These are phyloP conservation scores for Cyclocybe aegerita DNA, from an alignment of 768 basidiomycete genomes.

Conservation along the genomic window DNA sequence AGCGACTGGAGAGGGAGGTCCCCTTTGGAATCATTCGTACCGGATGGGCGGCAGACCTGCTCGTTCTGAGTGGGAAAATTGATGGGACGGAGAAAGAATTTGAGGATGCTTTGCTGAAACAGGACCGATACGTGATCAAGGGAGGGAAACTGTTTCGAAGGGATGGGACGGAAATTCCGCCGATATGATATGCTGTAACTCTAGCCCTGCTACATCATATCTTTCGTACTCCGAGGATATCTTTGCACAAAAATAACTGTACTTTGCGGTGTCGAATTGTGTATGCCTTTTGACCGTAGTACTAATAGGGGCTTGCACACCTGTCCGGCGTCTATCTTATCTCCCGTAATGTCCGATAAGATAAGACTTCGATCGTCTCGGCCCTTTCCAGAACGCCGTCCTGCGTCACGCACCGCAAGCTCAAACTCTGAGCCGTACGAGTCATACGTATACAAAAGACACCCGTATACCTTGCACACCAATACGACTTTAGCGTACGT, in stretches of 20 bases:
- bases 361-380: background rate
- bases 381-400: too few species aligned
- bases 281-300: too few species aligned
- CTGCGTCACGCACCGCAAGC: too few species aligned
- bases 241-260: too few species aligned
- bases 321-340: background rate
- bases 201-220: too few species aligned
- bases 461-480: too few species aligned
- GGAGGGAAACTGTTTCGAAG: conserved; percentile 36
- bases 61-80: conserved; percentile 36
- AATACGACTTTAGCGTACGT: too few species aligned
- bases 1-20: conserved; percentile 42
- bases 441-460: too few species aligned
- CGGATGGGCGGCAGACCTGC: conserved; percentile 56
- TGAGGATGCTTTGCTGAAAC: conserved; percentile 42
- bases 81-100: conserved; percentile 35
- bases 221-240: too few species aligned
- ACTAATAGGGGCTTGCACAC: too few species aligned
- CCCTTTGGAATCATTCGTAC: conserved; percentile 53
- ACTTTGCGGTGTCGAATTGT: too few species aligned
- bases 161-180: conserved; percentile 11
- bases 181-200: conserved; percentile 1
- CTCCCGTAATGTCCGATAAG: background rate
- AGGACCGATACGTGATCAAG: conserved; percentile 60
- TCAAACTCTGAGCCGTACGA: too few species aligned